Evolutionary conservation across 163 green algal species (phyloP), one percentile per base, ranked within the genome.

Genomic region (Prototheca wickerhamii): DNA sequence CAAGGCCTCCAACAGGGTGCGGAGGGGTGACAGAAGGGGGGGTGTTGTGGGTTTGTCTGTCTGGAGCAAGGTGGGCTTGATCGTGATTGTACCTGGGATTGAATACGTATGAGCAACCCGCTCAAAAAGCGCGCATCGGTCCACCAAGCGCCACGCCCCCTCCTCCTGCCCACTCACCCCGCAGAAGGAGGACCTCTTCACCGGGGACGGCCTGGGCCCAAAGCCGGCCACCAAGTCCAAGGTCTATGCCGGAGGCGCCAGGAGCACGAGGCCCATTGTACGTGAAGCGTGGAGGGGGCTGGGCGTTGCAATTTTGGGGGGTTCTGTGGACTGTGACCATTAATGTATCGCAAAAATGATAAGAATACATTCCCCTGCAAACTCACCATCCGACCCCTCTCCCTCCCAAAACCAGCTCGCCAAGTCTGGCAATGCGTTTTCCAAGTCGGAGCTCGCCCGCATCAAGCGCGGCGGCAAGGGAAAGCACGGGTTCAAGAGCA

Each of bases 401-500:
- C 10, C 7, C 20, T 12, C 26, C 26, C 17, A 21, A 20, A 32
- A 5, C 57, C 46, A 67, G 63, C 18, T 37, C 30, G 40, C 46
- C 30, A 31, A 28, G 56, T 28, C 51, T 17, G 57, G n/a, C 26
- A 43, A 33, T 21, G 54, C 50, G 25, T 55, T 84, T 42, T 75
- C 52, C 34, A 86, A 87, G 52, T 57, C 43, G 4, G 74, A 91
- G 56, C 60, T 84, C 5, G 84, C 86, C 37, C 77, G 72, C 32
- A 15, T 83, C 20, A 83, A 83, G 60, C 69, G 85, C 3, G 70
- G 77, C 0, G 86, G 86, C 60, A 89, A 87, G 69, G 85, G 87
- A 43, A 84, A 86, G 59, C 68, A 71, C 8, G 40, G 70, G 3
- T 95, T 93, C 76, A 95, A 95, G 83, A 88, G 80, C 67, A 93